Evolutionary conservation across 2,329 filamentous ascomycete species (phyloP), one percentile per base, ranked within the genome.

Genomic region (Tolypocladium inflatum): DNA sequence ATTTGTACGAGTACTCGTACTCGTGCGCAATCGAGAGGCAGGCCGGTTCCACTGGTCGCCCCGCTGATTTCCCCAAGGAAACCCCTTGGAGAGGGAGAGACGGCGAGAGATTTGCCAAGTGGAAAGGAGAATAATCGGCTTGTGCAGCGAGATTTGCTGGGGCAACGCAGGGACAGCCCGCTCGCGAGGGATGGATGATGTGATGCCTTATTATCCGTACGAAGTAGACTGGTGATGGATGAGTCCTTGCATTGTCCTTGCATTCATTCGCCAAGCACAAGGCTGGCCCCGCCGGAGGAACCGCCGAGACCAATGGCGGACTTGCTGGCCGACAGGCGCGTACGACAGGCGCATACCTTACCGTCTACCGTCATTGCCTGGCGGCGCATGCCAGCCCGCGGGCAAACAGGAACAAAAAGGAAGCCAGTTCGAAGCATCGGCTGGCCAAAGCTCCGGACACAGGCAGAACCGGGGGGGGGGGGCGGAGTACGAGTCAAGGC

Each of bases 401-500:
- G 10, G 38, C 38, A 39, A 38, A 15, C 38, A 19, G 38, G 38
- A 48, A 21, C 11, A 38, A 42, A 50, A 35, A 48, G 21, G 43
- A 45, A 45, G 43, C 43, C 43, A 45, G 43, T 17, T 45, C 21
- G 37, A 42, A 45, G 51, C 37, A 21, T 26, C 48, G 33, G 21
- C 45, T 13, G 15, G 45, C 45, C 23, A 23, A 48, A 48, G 45
- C 26, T 30, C 26, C 6, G 45, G 45, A 48, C 23, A 19, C 23
- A 3, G n/a, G 45, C 11, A 4, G 4, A 13, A 26, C 11, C 26
- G 2, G 26, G 26, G 26, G 23, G 43, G 23, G 19, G 30, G 45
- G 2, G 19, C 43, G 13, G 15, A 52, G 38, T 55, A 60, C 59
- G 59, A 58, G 54, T 57, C 59, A 60, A 58, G 59, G 56, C 59